Base-by-base conservation (phyloP, 2,329 filamentous ascomycete species). In the Aspergillus spinulosporus region DNA sequence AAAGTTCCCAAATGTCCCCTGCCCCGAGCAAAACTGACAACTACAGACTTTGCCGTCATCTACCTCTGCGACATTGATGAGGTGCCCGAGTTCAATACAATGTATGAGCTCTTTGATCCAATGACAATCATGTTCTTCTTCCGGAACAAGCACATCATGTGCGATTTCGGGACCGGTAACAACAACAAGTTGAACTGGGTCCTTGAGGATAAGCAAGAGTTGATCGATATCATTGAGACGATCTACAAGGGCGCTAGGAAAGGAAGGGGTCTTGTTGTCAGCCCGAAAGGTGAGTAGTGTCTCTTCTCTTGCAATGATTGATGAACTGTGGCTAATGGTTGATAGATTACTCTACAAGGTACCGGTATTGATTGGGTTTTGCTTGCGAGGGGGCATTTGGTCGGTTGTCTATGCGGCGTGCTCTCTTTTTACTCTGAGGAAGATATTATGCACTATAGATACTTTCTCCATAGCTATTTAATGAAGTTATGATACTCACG, bases 121-220 rank as follows among this genome's bases (percentile, higher is more conserved):
- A 90, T 92, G 78, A 96, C 94, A 2, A 87, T 97, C 75, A 97
- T 97, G 72, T 66, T 64, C 52, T 68, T 72, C 57, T 68, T 66
- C 52, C 47, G 89, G 60, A 99, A 99, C 74, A 99, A 99, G 74
- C 92, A 97, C 77, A 97, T 97, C 86, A 96, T 76, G 72, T 76
- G 74, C 74, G 93, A 97, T 84, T 92, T 97, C 66, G 93, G 93
- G 46, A 99, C 94, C 1, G 94, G 94, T 63, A 96, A 99, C 78
- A 99, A 99, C 76, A 99, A 99, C 75, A 97, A 97, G 75, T 81
- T 97, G 65, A 97, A 97, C 72, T 96, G 91, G 88, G 90, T 96
- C 47, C 80, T 96, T 21, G 92, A 97, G 76, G 93, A 99, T 71
- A 97, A 99, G 78, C 93, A 97, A 74, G 94, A 99, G 78, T 81